A percentile compares a stretch with the other conserved stretches of the same genome.
These are phyloP conservation scores for Sphaerosporella brunnea DNA, from an alignment of 495 filamentous ascomycete species.

Conservation along the genomic window DNA sequence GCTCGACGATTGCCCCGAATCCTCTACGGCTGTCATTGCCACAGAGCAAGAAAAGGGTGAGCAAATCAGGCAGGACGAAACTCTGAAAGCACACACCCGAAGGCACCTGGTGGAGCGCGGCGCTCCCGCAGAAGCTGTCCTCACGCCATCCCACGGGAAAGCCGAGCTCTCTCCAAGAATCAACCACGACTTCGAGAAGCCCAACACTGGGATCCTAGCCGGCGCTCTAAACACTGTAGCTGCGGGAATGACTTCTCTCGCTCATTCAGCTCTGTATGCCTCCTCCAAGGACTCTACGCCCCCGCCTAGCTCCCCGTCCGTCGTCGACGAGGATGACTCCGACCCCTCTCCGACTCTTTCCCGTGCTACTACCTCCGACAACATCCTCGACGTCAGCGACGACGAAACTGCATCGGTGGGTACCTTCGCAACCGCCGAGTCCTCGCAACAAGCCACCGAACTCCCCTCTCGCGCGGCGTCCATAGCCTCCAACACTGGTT, in stretches of 20 bases:
- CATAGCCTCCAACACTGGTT: conserved; percentile 11
- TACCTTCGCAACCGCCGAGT: conserved; percentile 18
- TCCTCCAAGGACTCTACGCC: conserved; percentile 2
- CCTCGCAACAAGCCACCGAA: conserved; percentile 7
- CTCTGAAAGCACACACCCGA: background rate
- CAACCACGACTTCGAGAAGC: background rate
- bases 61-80: background rate
- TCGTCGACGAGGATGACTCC: too few species aligned
- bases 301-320: conserved; percentile 4
- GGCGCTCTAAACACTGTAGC: conserved; percentile 8
- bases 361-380: conserved; percentile 11
- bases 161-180: background rate
- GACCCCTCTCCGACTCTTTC: background rate
- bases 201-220: background rate
- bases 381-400: background rate
- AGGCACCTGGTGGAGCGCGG: background rate
- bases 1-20: background rate
- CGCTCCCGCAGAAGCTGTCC: background rate
- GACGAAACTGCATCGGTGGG: conserved; percentile 10
- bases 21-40: background rate
- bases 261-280: conserved; percentile 9
- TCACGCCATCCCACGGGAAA: background rate
- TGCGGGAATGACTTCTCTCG: conserved; percentile 7
- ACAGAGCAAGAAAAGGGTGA: background rate
- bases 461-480: conserved; percentile 15